Conservation (phyloP, 495 filamentous ascomycete species). For the Opeltia flavorubescens region DNA sequence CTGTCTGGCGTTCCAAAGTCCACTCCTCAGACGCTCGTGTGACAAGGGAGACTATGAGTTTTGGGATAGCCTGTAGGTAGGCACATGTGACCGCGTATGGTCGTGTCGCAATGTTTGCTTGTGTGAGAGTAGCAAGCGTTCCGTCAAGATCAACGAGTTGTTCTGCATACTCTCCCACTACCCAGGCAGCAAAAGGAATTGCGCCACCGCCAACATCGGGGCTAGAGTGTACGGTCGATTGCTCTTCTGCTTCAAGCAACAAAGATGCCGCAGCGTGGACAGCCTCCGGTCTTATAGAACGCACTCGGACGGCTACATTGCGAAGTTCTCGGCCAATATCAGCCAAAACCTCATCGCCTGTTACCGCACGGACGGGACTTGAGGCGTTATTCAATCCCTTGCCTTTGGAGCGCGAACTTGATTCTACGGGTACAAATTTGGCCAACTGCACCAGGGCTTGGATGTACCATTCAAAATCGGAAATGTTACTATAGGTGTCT, state of each 20-base stretch:
- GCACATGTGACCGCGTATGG: constrained; percentile 51
- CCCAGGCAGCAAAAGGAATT: constrained; percentile 62
- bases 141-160: constrained; percentile 49
- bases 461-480: constrained; percentile 96
- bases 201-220: constrained; percentile 36
- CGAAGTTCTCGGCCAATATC: constrained; percentile 72
- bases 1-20: constrained; percentile 52
- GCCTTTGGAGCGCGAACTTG: neutral
- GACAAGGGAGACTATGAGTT: constrained; percentile 59
- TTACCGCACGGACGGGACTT: neutral
- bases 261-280: constrained; percentile 52
- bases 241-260: neutral
- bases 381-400: neutral
- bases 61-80: constrained; percentile 76
- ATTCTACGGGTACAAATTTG: constrained; percentile 39
- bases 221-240: neutral
- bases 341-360: constrained; percentile 33
- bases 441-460: constrained; percentile 70
- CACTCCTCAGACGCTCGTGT: constrained; percentile 40
- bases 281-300: constrained; percentile 58
- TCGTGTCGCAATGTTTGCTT: constrained; percentile 44
- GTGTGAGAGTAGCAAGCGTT: constrained; percentile 57
- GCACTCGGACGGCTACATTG: constrained; percentile 85
- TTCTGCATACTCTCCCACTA: constrained; percentile 72
- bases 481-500: constrained; percentile 69